Evolutionary conservation across 768 basidiomycete species (phyloP), one percentile per base, ranked within the genome.

Genomic region (Sarcodon sp.): DNA sequence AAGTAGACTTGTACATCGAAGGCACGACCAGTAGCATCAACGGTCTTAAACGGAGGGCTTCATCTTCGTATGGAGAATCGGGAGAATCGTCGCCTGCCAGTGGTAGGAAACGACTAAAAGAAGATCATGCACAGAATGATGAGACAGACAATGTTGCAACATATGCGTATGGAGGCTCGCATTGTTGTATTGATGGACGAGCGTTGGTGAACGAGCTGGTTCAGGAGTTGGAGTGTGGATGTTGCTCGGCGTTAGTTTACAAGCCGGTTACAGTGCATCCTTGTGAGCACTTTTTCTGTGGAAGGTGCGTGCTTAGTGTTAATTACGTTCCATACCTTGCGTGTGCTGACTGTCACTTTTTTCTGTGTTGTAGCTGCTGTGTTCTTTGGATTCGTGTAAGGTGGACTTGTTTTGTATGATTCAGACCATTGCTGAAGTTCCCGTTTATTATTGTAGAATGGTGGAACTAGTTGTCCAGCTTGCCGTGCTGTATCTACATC

Each of bases 231-330:
- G 81, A 87, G 54, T 91, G 88, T 55, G 88, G 85, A 16, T 90
- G 88, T 60, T 91, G 88, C 63, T 75, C 85, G 13, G 87, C 78
- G 50, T 69, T 91, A 38, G 80, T 85, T 50, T 88, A 91, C 64
- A 71, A 76, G 51, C 88, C 88, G 3, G 87, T 91, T 12, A 67
- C 88, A 31, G 84, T 91, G 46, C 71, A 75, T 34, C 88, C 88
- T 32, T 91, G 88, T 61, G 85, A 89, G 55, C 88, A 91, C 69
- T 88, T 85, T 71, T 90, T 89, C 60, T 91, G 88, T 57, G 88
- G 88, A 63, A 88, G 87, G 86, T 87, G 63, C 50, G 66, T 55
- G 44, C 44, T 9, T 13, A 37, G 45, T 46, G 3, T 33, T 12
- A 2, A 7, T 7, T 43, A 1, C 33, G 11, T 33, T 12, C 44